A percentile compares a stretch with the other conserved stretches of the same genome.
phyloP scores from a whole-genome alignment of 129 eudicot species.

The Centella asiatica region DNA sequence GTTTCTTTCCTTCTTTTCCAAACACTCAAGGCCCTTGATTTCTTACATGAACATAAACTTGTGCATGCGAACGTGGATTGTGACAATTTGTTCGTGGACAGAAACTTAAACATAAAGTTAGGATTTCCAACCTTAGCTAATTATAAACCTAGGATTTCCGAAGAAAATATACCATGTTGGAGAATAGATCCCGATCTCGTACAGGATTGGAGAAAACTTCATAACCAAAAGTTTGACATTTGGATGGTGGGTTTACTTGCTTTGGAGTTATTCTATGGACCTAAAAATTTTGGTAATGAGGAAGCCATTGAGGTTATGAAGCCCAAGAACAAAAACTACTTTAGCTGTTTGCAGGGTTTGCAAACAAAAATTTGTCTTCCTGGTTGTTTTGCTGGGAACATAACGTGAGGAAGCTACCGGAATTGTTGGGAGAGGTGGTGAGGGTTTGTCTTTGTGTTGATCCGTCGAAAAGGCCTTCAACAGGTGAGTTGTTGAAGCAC shows the following conservation, averaged over 20 bases:
- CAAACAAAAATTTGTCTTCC: neutral
- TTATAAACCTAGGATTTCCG: neutral
- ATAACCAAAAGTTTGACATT: neutral
- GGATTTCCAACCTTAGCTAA: neutral
- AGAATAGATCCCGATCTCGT: neutral
- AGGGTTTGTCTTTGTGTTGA: neutral
- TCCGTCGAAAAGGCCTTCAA: neutral
- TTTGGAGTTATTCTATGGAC: neutral
- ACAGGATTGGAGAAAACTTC: neutral
- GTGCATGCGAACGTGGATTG: neutral
- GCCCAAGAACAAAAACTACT: neutral
- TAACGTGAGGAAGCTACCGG: neutral
- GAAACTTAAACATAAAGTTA: neutral
- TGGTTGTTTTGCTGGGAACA: neutral
- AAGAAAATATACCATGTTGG: neutral
- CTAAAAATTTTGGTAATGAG: neutral
- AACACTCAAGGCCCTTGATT: neutral
- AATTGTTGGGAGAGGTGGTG: neutral
- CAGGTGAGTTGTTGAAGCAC: conserved; percentile 1
- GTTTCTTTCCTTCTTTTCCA: neutral
- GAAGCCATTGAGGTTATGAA: neutral
- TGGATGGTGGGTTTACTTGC: conserved; percentile 4
- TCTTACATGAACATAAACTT: neutral
- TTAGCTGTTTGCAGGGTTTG: too few relatives aligned
- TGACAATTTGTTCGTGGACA: neutral